phyloP scores from a whole-genome alignment of 805 yeast species.

The Metschnikowia shivogae region DNA sequence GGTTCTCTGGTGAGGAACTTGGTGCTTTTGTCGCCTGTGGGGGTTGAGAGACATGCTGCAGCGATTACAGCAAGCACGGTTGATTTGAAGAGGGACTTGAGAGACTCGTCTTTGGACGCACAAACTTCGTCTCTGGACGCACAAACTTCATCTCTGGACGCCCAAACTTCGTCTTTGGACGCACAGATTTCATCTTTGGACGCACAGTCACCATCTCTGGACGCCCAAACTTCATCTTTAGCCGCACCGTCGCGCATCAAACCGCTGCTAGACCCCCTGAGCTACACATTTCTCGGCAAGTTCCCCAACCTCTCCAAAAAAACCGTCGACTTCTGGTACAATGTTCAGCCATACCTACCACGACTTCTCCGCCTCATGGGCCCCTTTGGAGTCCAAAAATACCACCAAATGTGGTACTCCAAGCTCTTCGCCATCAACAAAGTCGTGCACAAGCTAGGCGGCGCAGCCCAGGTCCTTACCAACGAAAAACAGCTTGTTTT shows the following conservation, averaged over 20 bases:
- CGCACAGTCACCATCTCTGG: slow-evolving; percentile 1
- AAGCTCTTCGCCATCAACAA: slow-evolving; percentile 38
- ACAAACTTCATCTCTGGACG: too few species aligned
- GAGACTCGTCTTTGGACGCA: not conserved
- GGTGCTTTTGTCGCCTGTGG: slow-evolving; percentile 70
- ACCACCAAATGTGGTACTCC: slow-evolving; percentile 39
- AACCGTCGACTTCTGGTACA: slow-evolving; percentile 35
- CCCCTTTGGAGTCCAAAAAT: slow-evolving; percentile 37
- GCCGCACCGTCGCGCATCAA: slow-evolving; percentile 3
- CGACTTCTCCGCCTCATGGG: slow-evolving; percentile 43
- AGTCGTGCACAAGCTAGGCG: slow-evolving; percentile 30
- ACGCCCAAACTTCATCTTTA: slow-evolving; percentile 1
- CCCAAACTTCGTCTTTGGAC: too few species aligned
- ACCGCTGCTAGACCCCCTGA: slow-evolving; percentile 34
- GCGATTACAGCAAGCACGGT: slow-evolving; percentile 40
- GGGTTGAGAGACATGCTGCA: slow-evolving; percentile 66
- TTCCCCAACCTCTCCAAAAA: slow-evolving; percentile 36
- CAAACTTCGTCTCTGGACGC: too few species aligned
- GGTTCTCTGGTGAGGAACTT: slow-evolving; percentile 53
- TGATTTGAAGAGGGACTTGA: not conserved
- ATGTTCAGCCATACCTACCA: slow-evolving; percentile 43
- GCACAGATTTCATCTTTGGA: too few species aligned
- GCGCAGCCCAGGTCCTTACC: slow-evolving; percentile 19
- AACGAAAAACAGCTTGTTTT: slow-evolving; percentile 29
- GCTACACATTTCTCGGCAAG: slow-evolving; percentile 45